Base-by-base conservation (phyloP, 768 basidiomycete genomes). In the Imleria badia region DNA sequence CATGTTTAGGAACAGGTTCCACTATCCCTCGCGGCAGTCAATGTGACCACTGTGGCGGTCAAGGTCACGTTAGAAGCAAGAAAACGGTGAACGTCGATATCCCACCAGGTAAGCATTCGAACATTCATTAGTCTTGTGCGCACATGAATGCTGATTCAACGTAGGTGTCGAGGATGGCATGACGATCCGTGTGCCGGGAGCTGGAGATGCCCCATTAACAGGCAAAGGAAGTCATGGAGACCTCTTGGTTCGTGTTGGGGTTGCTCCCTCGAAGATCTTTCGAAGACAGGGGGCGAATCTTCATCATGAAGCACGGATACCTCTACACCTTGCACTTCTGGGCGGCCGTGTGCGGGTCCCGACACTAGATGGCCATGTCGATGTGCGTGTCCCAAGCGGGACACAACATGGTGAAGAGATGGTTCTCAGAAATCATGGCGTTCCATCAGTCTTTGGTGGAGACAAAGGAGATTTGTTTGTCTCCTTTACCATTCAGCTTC, bases 391-490 rank as follows among this genome's bases (percentile, higher is more conserved):
- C 39, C 92, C 94, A 51, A 78, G 80, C 20, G 96, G 97, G 42
- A 98, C 96, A 3, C 97, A 98, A 73, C 94, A 89, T 67, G 95
- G 95, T 17, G 94, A 98, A 75, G 94, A 98, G 71, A 95, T 96
- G 84, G 91, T 97, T 20, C 74, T 99, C 65, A 90, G 89, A 74
- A 86, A 86, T 38, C 84, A 91, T 49, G 97, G 97, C 30, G 85
- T 98, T 13, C 69, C 81, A 42, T 77, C 83, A 22, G 77, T 89
- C 8, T 79, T 80, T 65, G 74, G 74, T 46, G 74, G 79, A 39
- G 81, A 80, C 58, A 85, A 80, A 57, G 91, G 96, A 35, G 94
- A 97, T 70, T 74, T 98, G 48, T 90, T 94, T 63, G 91, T 99
- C 50, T 82, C 85, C 39, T 98, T 98, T 76, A 81, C 79, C 34